Base-by-base conservation (phyloP, 495 filamentous ascomycete species). In the Venustampulla echinocandica region DNA sequence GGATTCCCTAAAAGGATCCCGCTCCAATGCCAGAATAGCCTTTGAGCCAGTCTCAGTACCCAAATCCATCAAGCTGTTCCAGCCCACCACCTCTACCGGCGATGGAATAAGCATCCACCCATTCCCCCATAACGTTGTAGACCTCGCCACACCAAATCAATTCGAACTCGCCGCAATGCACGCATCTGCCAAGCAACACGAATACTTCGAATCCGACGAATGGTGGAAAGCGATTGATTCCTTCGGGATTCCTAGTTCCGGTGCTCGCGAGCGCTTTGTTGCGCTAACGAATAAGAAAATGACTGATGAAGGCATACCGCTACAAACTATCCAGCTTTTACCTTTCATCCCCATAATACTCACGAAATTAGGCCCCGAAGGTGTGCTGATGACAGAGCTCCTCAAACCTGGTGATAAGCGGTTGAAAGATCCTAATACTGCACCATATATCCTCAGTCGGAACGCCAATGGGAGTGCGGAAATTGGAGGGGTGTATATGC, bases 1-100 rank as follows among this genome's bases (percentile, higher is more conserved):
- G 27, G 46, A 61, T 7, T 57, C 76, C n/a, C 84, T 69, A 21
- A 75, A 73, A 44, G 35, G 46, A 37, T 24, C 24, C 0, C 14
- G 46, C 6, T 62, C 72, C 44, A 65, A 66, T 13, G 70, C 77
- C 6, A 66, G 69, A 2, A 71, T 88, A n/a, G 82, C 82, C 13
- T 93, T 90, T 53, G 92, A 98, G 60, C 92, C 92, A n/a, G 93
- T 96, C 9, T 92, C 87, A 2, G 71, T 71, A 2, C 76, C 73
- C 35, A 98, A 98, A 62, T 74, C 85, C 6, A 65, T 73, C 7
- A 69, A 81, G 2, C 63, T 96, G 3, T 88, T 96, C 56, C 61
- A 15, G 52, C 45, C 41, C 42, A 63, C 7, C 9, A 61, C 66
- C 20, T 6, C 3, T 18, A 11, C 9, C 5, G 20, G 15, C n/a